Percentiles rank a stretch among this genome's conserved stretches.
phyloP scores from a whole-genome alignment of 1,139 yeast species.

The Kodamaea plutei region DNA sequence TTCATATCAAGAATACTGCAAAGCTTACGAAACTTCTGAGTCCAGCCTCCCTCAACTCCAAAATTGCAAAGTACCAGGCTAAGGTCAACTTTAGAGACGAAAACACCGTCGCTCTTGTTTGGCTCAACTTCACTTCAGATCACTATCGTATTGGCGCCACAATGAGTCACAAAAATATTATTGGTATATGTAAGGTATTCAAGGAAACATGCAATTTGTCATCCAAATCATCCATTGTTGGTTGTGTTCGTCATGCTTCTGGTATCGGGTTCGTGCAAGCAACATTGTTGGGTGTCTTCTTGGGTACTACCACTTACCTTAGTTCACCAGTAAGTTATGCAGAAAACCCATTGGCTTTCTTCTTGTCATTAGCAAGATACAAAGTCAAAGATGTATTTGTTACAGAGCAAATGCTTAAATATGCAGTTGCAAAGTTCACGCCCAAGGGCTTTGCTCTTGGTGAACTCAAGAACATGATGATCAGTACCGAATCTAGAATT shows the following conservation, averaged over 20 bases:
- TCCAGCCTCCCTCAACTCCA: slow-evolving; percentile 42
- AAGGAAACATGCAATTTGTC: slow-evolving; percentile 89
- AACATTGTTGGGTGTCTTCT: slow-evolving; percentile 73
- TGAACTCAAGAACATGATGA: slow-evolving; percentile 75
- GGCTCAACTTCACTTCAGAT: slow-evolving; percentile 72
- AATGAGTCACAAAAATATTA: slow-evolving; percentile 58
- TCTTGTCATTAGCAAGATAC: slow-evolving; percentile 66
- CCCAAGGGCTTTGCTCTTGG: slow-evolving; percentile 65
- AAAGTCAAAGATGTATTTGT: slow-evolving; percentile 85
- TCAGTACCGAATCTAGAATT: slow-evolving; percentile 76
- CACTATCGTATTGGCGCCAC: slow-evolving; percentile 64
- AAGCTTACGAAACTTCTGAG: slow-evolving; percentile 59
- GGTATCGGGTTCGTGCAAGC: slow-evolving; percentile 90
- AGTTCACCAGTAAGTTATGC: slow-evolving; percentile 79
- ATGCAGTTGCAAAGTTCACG: slow-evolving; percentile 61
- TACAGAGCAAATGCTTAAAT: slow-evolving; percentile 78
- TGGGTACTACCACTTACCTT: slow-evolving; percentile 82
- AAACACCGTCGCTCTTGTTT: slow-evolving; percentile 49
- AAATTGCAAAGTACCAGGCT: slow-evolving; percentile 44
- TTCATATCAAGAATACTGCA: slow-evolving; percentile 62
- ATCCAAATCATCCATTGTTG: slow-evolving; percentile 68
- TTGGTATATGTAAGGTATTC: slow-evolving; percentile 81
- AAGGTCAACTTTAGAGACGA: slow-evolving; percentile 41
- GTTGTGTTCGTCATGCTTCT: slow-evolving; percentile 78
- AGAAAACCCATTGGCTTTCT: slow-evolving; percentile 69